phyloP scores from a whole-genome alignment of 176 grass and related monocot genomes.

The Rhynchospora tenuis region DNA sequence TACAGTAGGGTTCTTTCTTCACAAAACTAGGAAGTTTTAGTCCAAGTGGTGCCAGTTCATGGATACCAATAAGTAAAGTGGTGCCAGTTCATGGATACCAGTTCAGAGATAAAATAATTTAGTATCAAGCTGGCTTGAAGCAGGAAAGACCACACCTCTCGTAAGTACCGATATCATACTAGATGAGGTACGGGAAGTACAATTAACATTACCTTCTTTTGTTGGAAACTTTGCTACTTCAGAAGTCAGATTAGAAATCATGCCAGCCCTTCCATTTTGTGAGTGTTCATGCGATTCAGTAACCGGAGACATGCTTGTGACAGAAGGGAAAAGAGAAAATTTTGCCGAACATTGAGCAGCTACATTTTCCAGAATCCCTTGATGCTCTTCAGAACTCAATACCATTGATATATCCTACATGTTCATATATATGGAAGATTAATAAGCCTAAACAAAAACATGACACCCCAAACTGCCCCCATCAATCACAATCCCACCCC shows the following conservation, averaged over 20 bases:
- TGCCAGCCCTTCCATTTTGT: slow-evolving; percentile 27
- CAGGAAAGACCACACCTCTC: background rate
- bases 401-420: slow-evolving; percentile 84
- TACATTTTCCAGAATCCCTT: slow-evolving; percentile 58
- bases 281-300: slow-evolving; percentile 38
- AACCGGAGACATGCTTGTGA: slow-evolving; percentile 42
- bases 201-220: slow-evolving; percentile 28
- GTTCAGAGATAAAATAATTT: no score
- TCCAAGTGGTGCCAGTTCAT: background rate
- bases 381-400: slow-evolving; percentile 86
- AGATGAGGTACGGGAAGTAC: background rate
- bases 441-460: background rate
- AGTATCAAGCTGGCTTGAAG: background rate
- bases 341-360: slow-evolving; percentile 75
- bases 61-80: background rate
- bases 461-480: background rate
- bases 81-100: background rate
- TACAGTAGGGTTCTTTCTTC: background rate
- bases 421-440: slow-evolving; percentile 24
- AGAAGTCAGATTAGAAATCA: slow-evolving; percentile 45
- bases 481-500: background rate
- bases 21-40: background rate
- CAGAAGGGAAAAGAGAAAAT: slow-evolving; percentile 63
- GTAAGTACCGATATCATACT: background rate
- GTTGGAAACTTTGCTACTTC: slow-evolving; percentile 42